phyloP scores from a whole-genome alignment of 208 protist genomes.

The Leishmania gerbilli region DNA sequence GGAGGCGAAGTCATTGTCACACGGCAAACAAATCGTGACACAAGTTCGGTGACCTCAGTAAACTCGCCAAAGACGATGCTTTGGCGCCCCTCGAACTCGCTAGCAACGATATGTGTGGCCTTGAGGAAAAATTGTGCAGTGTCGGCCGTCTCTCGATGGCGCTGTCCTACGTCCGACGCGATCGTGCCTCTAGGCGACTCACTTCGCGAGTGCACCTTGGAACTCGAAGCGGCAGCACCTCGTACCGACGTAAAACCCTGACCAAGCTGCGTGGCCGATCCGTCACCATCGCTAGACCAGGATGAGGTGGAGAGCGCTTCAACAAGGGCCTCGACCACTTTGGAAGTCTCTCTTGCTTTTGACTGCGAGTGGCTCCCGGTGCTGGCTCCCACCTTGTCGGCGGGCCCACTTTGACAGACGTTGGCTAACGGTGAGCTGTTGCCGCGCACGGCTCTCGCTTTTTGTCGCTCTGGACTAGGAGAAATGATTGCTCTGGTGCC shows the following conservation, averaged over 20 bases:
- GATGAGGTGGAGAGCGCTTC: slow-evolving; percentile 73
- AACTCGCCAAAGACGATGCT: slow-evolving; percentile 29
- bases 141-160: neutral
- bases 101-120: slow-evolving; percentile 18
- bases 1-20: slow-evolving; percentile 6
- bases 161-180: neutral
- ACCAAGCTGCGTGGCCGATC: neutral
- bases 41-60: slow-evolving; percentile 20
- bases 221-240: neutral
- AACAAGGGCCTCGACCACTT: slow-evolving; percentile 39
- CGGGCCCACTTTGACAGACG: neutral
- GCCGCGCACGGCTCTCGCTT: neutral
- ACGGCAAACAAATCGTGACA: slow-evolving; percentile 26
- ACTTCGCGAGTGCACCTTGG: neutral
- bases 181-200: neutral
- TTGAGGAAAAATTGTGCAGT: slow-evolving; percentile 14
- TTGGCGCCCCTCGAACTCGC: slow-evolving; percentile 30
- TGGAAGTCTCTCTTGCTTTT: neutral
- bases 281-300: slow-evolving; percentile 41
- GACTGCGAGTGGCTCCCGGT: neutral
- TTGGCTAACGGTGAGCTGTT: neutral
- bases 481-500: neutral
- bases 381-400: neutral
- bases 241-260: neutral
- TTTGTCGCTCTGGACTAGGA: slow-evolving; percentile 9